Evolutionary conservation across 2,329 filamentous ascomycete genomes (phyloP), one percentile per base, ranked within the genome.

Genomic region (Sphaerulina vaccinii): DNA sequence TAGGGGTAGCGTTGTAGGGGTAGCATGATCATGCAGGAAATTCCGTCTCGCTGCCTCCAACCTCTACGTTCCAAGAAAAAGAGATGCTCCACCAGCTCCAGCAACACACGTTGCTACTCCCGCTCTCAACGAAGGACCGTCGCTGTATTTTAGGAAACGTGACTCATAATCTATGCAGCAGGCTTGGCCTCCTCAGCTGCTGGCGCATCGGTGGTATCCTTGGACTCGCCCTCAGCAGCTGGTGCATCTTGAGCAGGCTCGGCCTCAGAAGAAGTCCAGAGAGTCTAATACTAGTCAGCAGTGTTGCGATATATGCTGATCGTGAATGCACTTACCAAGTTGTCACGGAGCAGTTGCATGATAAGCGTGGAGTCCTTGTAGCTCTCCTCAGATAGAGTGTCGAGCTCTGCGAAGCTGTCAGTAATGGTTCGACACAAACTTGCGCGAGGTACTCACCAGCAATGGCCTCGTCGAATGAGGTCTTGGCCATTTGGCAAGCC

Each of bases 281-380:
- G 90, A 63, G 93, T 97, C 91, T 96, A 64, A 39, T 8, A 27
- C 13, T 1, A 13, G 48, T 58, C 19, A 50, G 51, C 43, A 24
- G 61, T 74, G 63, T 16, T 35, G 18, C 19, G 13, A 24, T 21
- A 24, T 13, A 38, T 35, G 38, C 8, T 19, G 5, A 32, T 16
- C 9, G 8, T 22, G 2, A 18, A 23, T 2, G 29, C 15, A 59
- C 74, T 60, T 68, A 95, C 90, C 73, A 96, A 74, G 84, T 96
- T 96, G 80, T 96, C 91, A 73, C 91, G 88, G 72, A 96, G 86
- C 59, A 96, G 87, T 81, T 96, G 91, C 91, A 96, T 96, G 79
- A 96, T 96, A 68, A 96, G 85, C 60, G 91, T 96, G 40, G 90
- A 95, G 80, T 96, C 91, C 85, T 95, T 95, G 88, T 96, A 96